These are phyloP conservation scores for Penicillium olsonii DNA, from an alignment of 2,329 filamentous ascomycete genomes.

Conservation along the genomic window DNA sequence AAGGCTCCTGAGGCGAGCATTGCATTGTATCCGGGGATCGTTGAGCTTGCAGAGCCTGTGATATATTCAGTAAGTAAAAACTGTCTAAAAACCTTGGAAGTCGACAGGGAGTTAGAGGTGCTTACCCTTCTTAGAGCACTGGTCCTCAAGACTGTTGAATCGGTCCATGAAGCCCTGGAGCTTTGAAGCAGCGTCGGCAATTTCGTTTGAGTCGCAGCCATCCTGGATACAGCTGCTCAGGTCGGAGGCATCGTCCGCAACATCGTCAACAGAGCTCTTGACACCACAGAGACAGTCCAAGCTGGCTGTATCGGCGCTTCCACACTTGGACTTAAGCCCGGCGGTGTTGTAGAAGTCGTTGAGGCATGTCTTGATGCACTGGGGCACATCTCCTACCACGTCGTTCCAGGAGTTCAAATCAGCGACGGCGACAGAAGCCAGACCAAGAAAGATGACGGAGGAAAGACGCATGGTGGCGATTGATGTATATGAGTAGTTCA, in stretches of 20 bases:
- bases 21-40: neutral
- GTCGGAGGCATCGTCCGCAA: neutral
- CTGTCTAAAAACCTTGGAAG: neutral
- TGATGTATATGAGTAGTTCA: neutral
- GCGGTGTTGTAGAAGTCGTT: conserved; percentile 10
- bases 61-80: neutral
- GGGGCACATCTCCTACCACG: conserved; percentile 10
- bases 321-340: conserved; percentile 10
- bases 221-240: neutral
- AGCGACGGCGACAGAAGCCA: conserved; percentile 12
- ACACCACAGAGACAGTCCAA: conserved; percentile 8
- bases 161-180: neutral
- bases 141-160: neutral
- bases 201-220: neutral
- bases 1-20: conserved; percentile 7
- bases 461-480: conserved; percentile 12
- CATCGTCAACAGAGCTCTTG: neutral
- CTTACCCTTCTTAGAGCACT: neutral
- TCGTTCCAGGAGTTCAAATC: conserved; percentile 11
- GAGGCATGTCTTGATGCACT: conserved; percentile 10
- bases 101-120: neutral
- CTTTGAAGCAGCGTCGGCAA: neutral
- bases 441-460: conserved; percentile 7
- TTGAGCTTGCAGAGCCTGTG: neutral
- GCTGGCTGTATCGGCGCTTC: conserved; percentile 3